Evolutionary conservation across 129 eudicot genomes (phyloP).

Genomic region (Artemisia annua): DNA sequence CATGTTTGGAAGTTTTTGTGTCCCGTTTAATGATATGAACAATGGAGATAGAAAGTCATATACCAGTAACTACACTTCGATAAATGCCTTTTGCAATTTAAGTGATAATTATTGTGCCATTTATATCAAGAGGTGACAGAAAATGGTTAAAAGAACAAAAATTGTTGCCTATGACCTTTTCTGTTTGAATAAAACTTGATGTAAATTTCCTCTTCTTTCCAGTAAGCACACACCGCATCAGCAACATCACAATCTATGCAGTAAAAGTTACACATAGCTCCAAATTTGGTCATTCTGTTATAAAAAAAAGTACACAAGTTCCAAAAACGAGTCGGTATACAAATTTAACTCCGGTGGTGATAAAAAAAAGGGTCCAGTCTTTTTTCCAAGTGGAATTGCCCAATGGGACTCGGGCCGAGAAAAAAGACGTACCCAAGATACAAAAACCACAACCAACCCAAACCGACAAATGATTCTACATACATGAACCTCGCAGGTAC

Average conservation of each 20-base stretch:
- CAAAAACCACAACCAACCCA: constrained; percentile 30
- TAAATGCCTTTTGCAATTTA: too few species aligned
- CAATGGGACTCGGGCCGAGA: neutral
- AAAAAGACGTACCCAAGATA: constrained; percentile 23
- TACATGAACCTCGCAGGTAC: constrained; percentile 1
- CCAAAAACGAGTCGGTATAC: constrained; percentile 20
- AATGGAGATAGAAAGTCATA: too few species aligned
- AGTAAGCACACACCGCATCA: too few species aligned
- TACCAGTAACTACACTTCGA: too few species aligned
- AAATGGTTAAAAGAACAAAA: too few species aligned
- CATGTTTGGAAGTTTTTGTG: too few species aligned
- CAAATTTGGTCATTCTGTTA: constrained; percentile 28
- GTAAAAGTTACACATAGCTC: constrained; percentile 27
- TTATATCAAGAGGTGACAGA: too few species aligned
- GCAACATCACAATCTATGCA: constrained; percentile 11
- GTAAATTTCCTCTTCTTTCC: too few species aligned
- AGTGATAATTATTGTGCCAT: too few species aligned
- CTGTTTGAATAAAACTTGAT: too few species aligned
- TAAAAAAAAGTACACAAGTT: constrained; percentile 14
- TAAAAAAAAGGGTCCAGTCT: constrained; percentile 11
- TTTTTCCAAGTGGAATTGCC: neutral
- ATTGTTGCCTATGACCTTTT: too few species aligned
- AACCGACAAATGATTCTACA: constrained; percentile 36
- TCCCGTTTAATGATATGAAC: too few species aligned
- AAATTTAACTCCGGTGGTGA: constrained; percentile 12